Base-by-base conservation (phyloP, 805 yeast genomes). In the Sugiyamaella qingdaonensis region DNA sequence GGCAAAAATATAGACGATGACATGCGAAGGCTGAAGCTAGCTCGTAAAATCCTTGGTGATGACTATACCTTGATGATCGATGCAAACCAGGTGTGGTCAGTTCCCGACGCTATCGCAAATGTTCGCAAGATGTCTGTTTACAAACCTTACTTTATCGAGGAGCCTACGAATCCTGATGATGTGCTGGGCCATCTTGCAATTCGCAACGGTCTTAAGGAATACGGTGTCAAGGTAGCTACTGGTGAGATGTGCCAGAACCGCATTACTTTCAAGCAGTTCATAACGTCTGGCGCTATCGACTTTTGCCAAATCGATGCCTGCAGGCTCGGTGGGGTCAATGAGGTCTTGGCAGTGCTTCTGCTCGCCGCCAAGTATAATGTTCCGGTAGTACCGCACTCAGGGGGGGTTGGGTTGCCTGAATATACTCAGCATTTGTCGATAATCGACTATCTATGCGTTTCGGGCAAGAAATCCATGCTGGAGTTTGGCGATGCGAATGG, bases 81-180 rank as follows among this genome's bases (percentile, higher is more conserved):
- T 50, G 71, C 71, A 21, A 67, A 67, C 51, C 71, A 67, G 53
- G 70, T 68, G 43, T 67, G 71, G 71, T 54, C 62, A 11, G 71
- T 67, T 29, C 71, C 70, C 9, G 67, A 65, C 29, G 71, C 71
- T 19, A 64, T 67, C 49, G 67, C 61, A 19, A 63, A 61, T 53
- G 62, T 67, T 61, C 53, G 55, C 39, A 50, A 62, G 33, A 56
- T 67, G 37, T 57, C 59, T 13, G 61, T 61, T 48, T 67, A 52
- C 58, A 66, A 64, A 60, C 71, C 70, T 10, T 61, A 61, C 61
- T 67, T 67, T 46, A 67, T 67, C 51, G 71, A 67, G 48, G 71
- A 67, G 58, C 71, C 71, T 3, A 67, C 71, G n/a, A 60, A 64
- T 29, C 71, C 71, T 14, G 71, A 67, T 46, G 71, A 67, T 52